phyloP scores from a whole-genome alignment of 768 basidiomycete genomes.

The Exsudoporus frostii region DNA sequence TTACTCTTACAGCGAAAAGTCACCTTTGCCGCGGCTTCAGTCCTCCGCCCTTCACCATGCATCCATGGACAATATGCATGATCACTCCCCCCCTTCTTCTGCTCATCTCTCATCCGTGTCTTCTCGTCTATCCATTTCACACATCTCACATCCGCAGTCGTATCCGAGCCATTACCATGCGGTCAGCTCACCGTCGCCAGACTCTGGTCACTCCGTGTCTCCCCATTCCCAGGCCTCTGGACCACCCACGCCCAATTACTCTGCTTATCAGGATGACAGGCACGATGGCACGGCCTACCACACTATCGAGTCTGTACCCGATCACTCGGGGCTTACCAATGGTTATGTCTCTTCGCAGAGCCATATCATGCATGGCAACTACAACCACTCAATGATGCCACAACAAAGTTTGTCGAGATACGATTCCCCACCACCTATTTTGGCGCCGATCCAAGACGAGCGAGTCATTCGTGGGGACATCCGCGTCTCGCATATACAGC shows the following conservation, averaged over 20 bases:
- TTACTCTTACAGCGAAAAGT: constrained; percentile 32
- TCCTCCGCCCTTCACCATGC: constrained; percentile 27
- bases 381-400: constrained; percentile 18
- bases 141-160: constrained; percentile 53
- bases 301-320: constrained; percentile 29
- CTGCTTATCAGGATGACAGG: constrained; percentile 44
- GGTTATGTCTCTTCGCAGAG: constrained; percentile 33
- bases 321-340: constrained; percentile 28
- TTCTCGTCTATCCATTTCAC: constrained; percentile 60
- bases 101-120: constrained; percentile 35
- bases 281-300: constrained; percentile 40
- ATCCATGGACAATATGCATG: constrained; percentile 26
- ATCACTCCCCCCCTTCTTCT: constrained; percentile 31
- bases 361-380: constrained; percentile 27
- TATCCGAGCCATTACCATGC: constrained; percentile 37
- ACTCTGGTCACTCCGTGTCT: constrained; percentile 48
- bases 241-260: constrained; percentile 37
- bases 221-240: constrained; percentile 33
- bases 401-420: constrained; percentile 35
- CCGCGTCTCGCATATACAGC: constrained; percentile 30
- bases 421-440: constrained; percentile 50
- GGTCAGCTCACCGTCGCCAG: constrained; percentile 46
- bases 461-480: constrained; percentile 32
- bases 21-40: constrained; percentile 30
- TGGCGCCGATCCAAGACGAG: constrained; percentile 54